These are phyloP conservation scores for Aspergillus novofumigatus DNA, from an alignment of 2,329 filamentous ascomycete species.

Conservation along the genomic window DNA sequence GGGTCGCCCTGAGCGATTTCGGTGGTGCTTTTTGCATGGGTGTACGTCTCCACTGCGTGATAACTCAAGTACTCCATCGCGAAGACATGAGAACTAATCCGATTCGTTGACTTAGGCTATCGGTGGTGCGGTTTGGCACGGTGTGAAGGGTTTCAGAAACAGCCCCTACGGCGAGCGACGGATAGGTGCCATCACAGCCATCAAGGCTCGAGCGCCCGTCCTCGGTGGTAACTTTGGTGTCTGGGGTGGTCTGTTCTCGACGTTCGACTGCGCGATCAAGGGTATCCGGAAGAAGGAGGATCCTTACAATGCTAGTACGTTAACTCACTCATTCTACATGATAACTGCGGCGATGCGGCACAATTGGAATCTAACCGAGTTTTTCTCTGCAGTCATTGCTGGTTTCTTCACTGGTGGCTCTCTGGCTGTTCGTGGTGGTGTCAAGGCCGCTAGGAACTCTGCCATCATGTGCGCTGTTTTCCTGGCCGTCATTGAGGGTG, in stretches of 20 bases:
- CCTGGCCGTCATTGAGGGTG: conserved; percentile 92
- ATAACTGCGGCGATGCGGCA: too few species aligned
- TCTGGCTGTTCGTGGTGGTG: conserved; percentile 84
- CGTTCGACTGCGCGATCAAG: conserved; percentile 96
- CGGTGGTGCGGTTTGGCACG: conserved; percentile 87
- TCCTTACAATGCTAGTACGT: conserved; percentile 82
- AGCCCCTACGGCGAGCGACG: conserved; percentile 88
- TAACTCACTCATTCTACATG: neutral
- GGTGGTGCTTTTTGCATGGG: conserved; percentile 97
- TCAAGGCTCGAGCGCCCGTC: conserved; percentile 95
- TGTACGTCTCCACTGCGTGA: conserved; percentile 53
- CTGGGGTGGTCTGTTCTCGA: conserved; percentile 94
- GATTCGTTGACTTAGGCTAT: conserved; percentile 53
- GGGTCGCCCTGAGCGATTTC: conserved; percentile 95
- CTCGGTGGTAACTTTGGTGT: conserved; percentile 97
- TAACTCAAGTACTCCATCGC: neutral
- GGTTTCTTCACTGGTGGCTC: conserved; percentile 95
- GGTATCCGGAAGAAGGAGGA: conserved; percentile 94
- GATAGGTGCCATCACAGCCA: conserved; percentile 92
- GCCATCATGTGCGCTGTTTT: conserved; percentile 95
- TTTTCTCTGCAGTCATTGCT: conserved; percentile 61
- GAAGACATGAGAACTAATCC: conserved; percentile 17
- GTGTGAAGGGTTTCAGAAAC: conserved; percentile 90
- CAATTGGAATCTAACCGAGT: neutral
- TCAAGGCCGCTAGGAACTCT: conserved; percentile 87